phyloP scores from a whole-genome alignment of 495 filamentous ascomycete species.

The Talaromyces liani region DNA sequence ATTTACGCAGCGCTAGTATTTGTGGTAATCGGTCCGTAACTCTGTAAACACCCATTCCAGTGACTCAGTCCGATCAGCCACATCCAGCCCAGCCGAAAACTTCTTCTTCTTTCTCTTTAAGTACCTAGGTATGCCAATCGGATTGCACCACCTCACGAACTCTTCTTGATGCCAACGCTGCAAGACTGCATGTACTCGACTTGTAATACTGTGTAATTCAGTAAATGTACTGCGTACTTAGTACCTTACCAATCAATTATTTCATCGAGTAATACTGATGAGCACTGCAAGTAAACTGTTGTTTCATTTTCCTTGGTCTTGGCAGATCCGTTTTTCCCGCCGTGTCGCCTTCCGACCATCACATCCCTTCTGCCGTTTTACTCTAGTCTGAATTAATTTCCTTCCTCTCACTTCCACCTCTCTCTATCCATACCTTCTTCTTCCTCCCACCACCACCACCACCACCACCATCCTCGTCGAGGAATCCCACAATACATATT shows the following conservation, averaged over 20 bases:
- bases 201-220: not conserved
- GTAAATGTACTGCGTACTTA: not conserved
- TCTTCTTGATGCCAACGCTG: not conserved
- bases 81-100: not conserved
- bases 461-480: not conserved
- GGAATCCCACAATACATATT: slow-evolving; percentile 1
- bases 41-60: not conserved
- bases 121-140: not conserved
- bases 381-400: slow-evolving; percentile 5
- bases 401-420: slow-evolving; percentile 7
- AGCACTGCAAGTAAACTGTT: not conserved
- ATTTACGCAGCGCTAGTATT: not conserved
- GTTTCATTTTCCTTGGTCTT: slow-evolving; percentile 5
- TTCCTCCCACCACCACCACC: slow-evolving; percentile 11
- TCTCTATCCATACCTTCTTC: slow-evolving; percentile 13
- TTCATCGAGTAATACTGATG: not conserved
- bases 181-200: not conserved
- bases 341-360: slow-evolving; percentile 14
- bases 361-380: slow-evolving; percentile 5
- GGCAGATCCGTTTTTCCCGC: slow-evolving; percentile 6
- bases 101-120: not conserved
- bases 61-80: not conserved
- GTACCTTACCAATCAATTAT: not conserved
- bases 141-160: not conserved
- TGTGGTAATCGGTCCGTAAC: not conserved